Percentiles rank a stretch among this genome's conserved stretches.
Conservation (phyloP, 257 asterid genomes). For the Misopates orontium region DNA sequence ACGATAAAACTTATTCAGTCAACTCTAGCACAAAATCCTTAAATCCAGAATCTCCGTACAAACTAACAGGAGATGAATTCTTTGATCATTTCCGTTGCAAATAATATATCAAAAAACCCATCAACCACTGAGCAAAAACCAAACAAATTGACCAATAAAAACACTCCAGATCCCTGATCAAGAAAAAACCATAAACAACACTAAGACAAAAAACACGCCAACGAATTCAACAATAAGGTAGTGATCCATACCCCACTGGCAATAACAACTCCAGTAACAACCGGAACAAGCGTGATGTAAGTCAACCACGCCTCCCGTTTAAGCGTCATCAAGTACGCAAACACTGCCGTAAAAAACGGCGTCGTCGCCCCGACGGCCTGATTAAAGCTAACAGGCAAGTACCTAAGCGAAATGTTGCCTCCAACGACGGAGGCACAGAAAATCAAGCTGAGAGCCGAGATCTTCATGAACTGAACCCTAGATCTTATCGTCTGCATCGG, state of each 20-base stretch:
- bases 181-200: not conserved
- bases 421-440: slow-evolving; percentile 87
- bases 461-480: slow-evolving; percentile 78
- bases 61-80: slow-evolving; percentile 14
- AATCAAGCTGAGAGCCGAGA: slow-evolving; percentile 71
- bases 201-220: not conserved
- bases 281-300: slow-evolving; percentile 67
- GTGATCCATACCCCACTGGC: slow-evolving; percentile 72
- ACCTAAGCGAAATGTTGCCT: slow-evolving; percentile 76
- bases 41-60: not conserved
- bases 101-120: too few species aligned
- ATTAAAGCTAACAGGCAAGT: slow-evolving; percentile 83
- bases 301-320: slow-evolving; percentile 85
- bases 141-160: not conserved
- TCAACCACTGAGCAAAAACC: not conserved
- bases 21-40: not conserved
- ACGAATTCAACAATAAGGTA: not conserved
- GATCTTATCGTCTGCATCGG: slow-evolving; percentile 93
- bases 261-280: slow-evolving; percentile 75
- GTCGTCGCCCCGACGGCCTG: slow-evolving; percentile 94
- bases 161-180: not conserved
- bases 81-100: too few species aligned
- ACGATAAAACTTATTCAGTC: not conserved
- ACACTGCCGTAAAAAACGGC: slow-evolving; percentile 82
- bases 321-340: slow-evolving; percentile 70